Conservation (phyloP, 257 asterid species). For the Echium plantagineum region DNA sequence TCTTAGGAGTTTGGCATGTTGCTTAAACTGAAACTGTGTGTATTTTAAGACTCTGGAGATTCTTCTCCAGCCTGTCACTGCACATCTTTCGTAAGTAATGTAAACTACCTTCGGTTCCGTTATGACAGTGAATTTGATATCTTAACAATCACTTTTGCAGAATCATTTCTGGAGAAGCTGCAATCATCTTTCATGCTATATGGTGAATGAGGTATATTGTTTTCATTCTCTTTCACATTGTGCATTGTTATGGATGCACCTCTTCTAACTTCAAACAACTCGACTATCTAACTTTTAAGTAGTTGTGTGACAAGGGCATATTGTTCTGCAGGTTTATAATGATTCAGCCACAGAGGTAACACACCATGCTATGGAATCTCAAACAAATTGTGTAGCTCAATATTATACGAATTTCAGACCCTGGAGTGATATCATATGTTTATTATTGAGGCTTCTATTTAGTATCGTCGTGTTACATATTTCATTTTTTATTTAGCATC, state of each 20-base stretch:
- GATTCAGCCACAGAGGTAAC: background rate
- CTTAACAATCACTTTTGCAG: background rate
- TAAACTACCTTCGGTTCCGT: background rate
- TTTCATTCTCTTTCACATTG: background rate
- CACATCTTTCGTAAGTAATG: background rate
- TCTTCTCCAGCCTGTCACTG: no score
- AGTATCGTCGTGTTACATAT: no score
- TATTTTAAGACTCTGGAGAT: background rate
- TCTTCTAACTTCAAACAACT: background rate
- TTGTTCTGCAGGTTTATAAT: background rate
- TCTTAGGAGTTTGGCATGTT: background rate
- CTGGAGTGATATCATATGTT: no score
- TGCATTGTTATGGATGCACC: background rate
- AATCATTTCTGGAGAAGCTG: background rate
- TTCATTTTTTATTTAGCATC: no score
- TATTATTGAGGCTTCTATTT: no score
- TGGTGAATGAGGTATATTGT: background rate
- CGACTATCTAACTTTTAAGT: background rate
- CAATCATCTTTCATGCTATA: background rate
- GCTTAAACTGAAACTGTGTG: no score
- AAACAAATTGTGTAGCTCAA: background rate
- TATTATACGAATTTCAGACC: no score
- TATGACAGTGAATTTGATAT: background rate
- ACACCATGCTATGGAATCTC: background rate
- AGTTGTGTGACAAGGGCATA: background rate